Conservation (phyloP, 2,329 filamentous ascomycete genomes). For the Camillea tinctor region DNA sequence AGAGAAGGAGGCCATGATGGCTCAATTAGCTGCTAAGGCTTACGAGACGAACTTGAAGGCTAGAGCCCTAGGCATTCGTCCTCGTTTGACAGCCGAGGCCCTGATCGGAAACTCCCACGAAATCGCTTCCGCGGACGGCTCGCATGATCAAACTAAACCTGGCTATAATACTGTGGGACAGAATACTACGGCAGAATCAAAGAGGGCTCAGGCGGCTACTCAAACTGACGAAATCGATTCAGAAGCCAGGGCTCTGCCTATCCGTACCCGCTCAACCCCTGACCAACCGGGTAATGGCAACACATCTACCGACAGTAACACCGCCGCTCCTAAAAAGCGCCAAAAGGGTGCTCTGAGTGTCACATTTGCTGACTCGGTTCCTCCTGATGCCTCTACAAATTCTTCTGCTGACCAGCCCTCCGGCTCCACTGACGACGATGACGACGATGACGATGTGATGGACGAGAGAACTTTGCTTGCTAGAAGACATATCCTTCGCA, state of each 20-base stretch:
- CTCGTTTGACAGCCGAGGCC: not conserved
- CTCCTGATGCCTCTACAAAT: not conserved
- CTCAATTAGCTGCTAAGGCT: not conserved
- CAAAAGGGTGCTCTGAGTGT: not conserved
- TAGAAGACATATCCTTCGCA: conserved; percentile 33
- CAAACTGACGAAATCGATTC: not conserved
- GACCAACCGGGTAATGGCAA: not conserved
- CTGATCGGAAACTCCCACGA: not conserved
- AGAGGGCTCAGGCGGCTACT: not conserved
- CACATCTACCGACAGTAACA: not conserved
- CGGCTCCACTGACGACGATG: conserved; percentile 10
- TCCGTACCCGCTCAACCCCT: not conserved
- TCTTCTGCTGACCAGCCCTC: not conserved
- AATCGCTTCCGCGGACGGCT: not conserved
- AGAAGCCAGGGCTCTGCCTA: not conserved
- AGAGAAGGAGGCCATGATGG: not conserved
- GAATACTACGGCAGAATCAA: not conserved
- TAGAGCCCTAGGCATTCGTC: conserved; percentile 2
- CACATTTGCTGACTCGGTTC: not conserved
- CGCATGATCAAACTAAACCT: not conserved
- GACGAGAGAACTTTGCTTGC: conserved; percentile 33
- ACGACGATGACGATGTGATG: conserved; percentile 15
- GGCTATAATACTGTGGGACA: not conserved
- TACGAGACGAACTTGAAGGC: not conserved
- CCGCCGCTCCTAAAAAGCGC: not conserved